A percentile compares a stretch with the other conserved stretches of the same genome.
These are phyloP conservation scores for Setomelanomma holmii DNA, from an alignment of 2,329 filamentous ascomycete genomes.

Conservation along the genomic window DNA sequence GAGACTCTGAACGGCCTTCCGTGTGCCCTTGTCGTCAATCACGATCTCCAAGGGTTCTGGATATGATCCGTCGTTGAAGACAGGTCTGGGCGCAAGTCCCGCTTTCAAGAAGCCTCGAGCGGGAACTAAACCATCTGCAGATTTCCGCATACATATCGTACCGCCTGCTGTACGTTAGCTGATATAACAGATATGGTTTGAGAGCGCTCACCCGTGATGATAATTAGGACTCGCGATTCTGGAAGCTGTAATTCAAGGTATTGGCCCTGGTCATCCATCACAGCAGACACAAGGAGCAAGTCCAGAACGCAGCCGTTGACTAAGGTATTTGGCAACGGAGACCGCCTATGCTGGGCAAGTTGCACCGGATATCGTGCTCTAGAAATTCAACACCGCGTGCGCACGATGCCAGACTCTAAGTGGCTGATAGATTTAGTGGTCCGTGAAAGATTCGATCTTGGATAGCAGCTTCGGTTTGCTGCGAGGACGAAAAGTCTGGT, in stretches of 20 bases:
- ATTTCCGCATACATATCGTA: slow-evolving; percentile 90
- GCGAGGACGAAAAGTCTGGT: too few species aligned
- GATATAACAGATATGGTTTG: neutral
- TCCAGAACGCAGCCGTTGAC: too few species aligned
- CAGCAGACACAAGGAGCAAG: slow-evolving; percentile 6
- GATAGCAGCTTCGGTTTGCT: too few species aligned
- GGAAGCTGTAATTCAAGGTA: slow-evolving; percentile 54
- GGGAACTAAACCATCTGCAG: slow-evolving; percentile 79
- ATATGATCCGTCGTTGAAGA: slow-evolving; percentile 80
- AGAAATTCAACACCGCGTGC: neutral
- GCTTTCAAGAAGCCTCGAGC: slow-evolving; percentile 76
- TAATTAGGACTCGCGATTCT: slow-evolving; percentile 83
- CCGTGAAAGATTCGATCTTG: neutral
- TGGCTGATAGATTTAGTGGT: neutral
- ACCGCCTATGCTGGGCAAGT: neutral
- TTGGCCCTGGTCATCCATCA: slow-evolving; percentile 33
- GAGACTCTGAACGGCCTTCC: slow-evolving; percentile 68
- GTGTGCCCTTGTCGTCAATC: slow-evolving; percentile 57
- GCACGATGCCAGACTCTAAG: neutral
- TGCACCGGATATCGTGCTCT: neutral
- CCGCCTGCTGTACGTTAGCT: slow-evolving; percentile 56
- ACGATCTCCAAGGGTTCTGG: slow-evolving; percentile 63
- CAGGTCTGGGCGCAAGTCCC: slow-evolving; percentile 80
- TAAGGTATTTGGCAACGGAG: too few species aligned
- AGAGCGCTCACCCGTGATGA: slow-evolving; percentile 75